Evolutionary conservation across 768 basidiomycete species (phyloP).

Genomic region (Russula brevipes): DNA sequence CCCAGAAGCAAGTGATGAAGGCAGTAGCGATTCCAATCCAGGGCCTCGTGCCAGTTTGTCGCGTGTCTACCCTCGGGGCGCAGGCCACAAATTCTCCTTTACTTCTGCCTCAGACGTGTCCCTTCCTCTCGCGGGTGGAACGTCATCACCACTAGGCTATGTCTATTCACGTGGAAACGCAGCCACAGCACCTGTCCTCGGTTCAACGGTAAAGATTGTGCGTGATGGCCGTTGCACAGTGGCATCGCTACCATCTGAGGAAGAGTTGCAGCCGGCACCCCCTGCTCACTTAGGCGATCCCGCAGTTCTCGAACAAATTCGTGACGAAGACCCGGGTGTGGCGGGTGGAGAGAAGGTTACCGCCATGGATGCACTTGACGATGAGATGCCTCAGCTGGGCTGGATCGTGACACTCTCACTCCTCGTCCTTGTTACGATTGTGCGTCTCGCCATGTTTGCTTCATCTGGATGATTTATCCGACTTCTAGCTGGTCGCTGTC

Average conservation of each 20-base stretch:
- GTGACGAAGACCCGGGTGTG: slow-evolving; percentile 4
- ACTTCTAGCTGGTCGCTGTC: slow-evolving; percentile 45
- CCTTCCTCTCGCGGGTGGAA: slow-evolving; percentile 4
- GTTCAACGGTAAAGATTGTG: slow-evolving; percentile 24
- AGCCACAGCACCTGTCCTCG: slow-evolving; percentile 18
- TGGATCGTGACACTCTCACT: slow-evolving; percentile 19
- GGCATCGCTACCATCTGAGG: slow-evolving; percentile 18
- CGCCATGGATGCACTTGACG: background rate
- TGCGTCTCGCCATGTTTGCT: slow-evolving; percentile 8
- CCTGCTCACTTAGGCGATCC: slow-evolving; percentile 1
- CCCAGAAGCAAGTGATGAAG: background rate
- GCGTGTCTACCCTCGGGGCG: background rate
- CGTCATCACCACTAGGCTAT: slow-evolving; percentile 16
- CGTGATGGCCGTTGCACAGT: slow-evolving; percentile 22
- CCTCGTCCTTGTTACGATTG: slow-evolving; percentile 18
- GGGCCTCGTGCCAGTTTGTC: background rate
- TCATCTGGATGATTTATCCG: background rate
- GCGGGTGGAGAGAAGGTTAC: background rate
- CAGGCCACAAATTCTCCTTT: background rate
- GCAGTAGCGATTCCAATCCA: slow-evolving; percentile 7
- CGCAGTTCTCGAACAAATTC: slow-evolving; percentile 6
- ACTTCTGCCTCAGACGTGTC: slow-evolving; percentile 22
- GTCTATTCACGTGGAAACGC: slow-evolving; percentile 15
- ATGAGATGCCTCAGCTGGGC: slow-evolving; percentile 21
- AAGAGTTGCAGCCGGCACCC: slow-evolving; percentile 8